phyloP scores from a whole-genome alignment of 495 filamentous ascomycete genomes.

The Neurospora tetrasperma region DNA sequence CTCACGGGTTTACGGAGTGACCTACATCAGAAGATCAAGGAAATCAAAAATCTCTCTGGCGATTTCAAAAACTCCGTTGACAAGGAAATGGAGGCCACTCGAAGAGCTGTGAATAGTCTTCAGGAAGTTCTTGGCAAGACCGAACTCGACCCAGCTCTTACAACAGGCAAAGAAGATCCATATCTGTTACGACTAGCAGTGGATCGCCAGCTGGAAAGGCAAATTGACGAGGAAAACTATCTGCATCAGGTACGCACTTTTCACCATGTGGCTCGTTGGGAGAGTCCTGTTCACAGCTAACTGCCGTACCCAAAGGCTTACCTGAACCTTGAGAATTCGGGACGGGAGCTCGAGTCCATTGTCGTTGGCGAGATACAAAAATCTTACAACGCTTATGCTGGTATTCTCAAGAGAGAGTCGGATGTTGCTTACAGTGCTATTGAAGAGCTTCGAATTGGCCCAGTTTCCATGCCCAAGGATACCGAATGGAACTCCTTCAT shows the following conservation, averaged over 20 bases:
- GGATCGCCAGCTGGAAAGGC: constrained; percentile 78
- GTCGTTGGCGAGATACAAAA: constrained; percentile 96
- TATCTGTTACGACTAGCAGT: constrained; percentile 76
- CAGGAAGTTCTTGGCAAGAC: constrained; percentile 70
- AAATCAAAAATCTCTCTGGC: constrained; percentile 82
- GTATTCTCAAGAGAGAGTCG: constrained; percentile 79
- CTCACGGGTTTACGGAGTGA: constrained; percentile 79
- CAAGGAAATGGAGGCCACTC: constrained; percentile 63
- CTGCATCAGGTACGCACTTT: constrained; percentile 61
- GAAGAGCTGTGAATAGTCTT: constrained; percentile 60
- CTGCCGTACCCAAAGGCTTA: constrained; percentile 53
- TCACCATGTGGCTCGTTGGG: constrained; percentile 13
- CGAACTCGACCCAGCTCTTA: constrained; percentile 63
- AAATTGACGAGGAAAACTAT: constrained; percentile 96
- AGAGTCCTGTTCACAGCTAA: not conserved
- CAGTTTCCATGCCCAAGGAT: constrained; percentile 82
- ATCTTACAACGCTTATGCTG: constrained; percentile 84
- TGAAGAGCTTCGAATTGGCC: constrained; percentile 73
- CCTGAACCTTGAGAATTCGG: constrained; percentile 87
- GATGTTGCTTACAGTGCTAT: constrained; percentile 69
- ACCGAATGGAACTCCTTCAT: constrained; percentile 84
- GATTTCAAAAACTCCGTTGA: constrained; percentile 92
- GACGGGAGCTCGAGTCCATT: constrained; percentile 88
- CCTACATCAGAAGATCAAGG: constrained; percentile 90
- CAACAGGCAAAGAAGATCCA: constrained; percentile 79